Evolutionary conservation across 2,329 filamentous ascomycete genomes (phyloP).

Genomic region (Ophiostoma quercus): DNA sequence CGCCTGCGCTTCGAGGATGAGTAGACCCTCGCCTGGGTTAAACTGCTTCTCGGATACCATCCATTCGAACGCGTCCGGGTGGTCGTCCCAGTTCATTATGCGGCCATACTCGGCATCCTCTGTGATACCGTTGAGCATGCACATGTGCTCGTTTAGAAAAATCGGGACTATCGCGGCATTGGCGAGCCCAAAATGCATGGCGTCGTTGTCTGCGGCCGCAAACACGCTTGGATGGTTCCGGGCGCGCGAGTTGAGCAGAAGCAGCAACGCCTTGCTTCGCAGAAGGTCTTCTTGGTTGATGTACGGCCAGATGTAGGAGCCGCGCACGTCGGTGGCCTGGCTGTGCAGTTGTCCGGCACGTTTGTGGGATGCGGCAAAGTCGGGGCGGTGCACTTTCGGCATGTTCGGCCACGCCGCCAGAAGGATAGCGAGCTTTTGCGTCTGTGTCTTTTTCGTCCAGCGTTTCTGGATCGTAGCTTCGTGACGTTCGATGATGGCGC

Average conservation of each 20-base stretch:
- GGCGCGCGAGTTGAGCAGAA: neutral
- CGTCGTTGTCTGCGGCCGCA: neutral
- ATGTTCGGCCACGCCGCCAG: neutral
- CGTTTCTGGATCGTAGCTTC: neutral
- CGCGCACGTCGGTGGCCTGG: neutral
- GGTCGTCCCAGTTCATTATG: neutral
- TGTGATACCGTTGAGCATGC: neutral
- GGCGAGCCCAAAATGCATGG: neutral
- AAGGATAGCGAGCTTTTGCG: neutral
- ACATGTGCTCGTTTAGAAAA: neutral
- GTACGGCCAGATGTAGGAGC: neutral
- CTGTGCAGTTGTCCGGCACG: no score
- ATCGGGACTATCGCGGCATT: neutral
- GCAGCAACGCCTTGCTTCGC: neutral
- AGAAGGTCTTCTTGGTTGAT: neutral
- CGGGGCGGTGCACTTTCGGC: neutral
- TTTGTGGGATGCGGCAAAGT: neutral
- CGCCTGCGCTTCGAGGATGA: neutral
- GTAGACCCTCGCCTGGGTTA: neutral
- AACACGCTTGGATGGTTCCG: neutral
- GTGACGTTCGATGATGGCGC: neutral
- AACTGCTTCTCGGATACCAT: neutral
- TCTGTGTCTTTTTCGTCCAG: neutral
- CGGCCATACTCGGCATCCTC: neutral
- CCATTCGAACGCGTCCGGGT: neutral